Evolutionary conservation across 1,284 basidiomycete species (phyloP), one percentile per base, ranked within the genome.

Genomic region (Austropuccinia psidii): DNA sequence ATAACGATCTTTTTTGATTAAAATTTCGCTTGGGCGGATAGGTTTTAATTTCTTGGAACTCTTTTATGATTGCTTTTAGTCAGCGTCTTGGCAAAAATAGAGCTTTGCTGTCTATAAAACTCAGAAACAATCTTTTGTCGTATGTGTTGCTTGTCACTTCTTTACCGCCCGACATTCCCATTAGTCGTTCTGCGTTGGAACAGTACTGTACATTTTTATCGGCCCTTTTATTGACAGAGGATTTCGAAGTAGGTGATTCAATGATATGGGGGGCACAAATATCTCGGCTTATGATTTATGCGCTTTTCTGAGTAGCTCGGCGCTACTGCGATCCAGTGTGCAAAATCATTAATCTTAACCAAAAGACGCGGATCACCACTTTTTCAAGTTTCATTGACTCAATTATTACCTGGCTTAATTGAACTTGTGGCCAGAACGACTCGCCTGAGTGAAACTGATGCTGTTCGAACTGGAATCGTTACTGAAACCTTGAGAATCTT

Each of bases 91-190:
- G 27, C 7, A 49, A 66, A 27, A 52, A 52, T 19, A 49, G 47
- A 3, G 7, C 29, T 45, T n/a, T 33, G n/a, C 19, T 52, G n/a
- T 37, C 47, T 2, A 19, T n/a, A 27, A 66, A 24, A n/a, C 33
- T 66, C 29, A 47, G 70, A 82, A 91, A 89, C 80, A 97, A 96
- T 81, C 84, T 98, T 74, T 82, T 98, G 19, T 90, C 92, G 0
- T 85, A 89, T 0, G 92, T 92, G 2, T 85, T 98, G 7, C 85
- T 97, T 67, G 81, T 98, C 47, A 96, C 94, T 0, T 86, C 89
- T 15, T 82, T 93, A 1, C 90, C 92, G 0, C 77, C 86, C 0
- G 84, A 83, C 13, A 84, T 89, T 31, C 87, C 86, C 77, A 81
- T 96, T 47, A 89, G 90, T 66, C 85, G 86, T 74, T 85, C 87